phyloP scores from a whole-genome alignment of 2,329 filamentous ascomycete species.

The Hypoxylon sp. region DNA sequence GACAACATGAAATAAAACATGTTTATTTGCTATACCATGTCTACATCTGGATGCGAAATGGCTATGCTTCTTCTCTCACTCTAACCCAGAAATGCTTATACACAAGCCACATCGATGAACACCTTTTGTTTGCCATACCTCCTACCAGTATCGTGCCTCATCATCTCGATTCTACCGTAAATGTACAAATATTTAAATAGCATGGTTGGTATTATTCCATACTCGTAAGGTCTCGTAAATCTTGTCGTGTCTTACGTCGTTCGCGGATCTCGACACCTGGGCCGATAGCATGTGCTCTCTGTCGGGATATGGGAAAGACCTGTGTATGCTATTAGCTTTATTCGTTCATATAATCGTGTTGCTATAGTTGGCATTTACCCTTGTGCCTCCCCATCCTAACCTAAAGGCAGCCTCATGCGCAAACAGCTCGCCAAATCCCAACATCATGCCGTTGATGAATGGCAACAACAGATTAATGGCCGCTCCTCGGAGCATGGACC shows the following conservation, averaged over 20 bases:
- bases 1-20: too few species aligned
- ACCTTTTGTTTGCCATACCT: too few species aligned
- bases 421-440: slow-evolving; percentile 96
- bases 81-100: too few species aligned
- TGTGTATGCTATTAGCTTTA: slow-evolving; percentile 40
- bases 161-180: slow-evolving; percentile 8
- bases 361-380: slow-evolving; percentile 66
- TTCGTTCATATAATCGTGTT: not conserved
- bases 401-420: slow-evolving; percentile 95
- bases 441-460: slow-evolving; percentile 97
- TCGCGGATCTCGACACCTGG: slow-evolving; percentile 85
- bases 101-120: too few species aligned
- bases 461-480: slow-evolving; percentile 96
- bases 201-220: slow-evolving; percentile 25
- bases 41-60: too few species aligned
- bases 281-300: slow-evolving; percentile 73
- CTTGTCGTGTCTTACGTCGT: slow-evolving; percentile 65
- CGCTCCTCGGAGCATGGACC: slow-evolving; percentile 84
- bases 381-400: slow-evolving; percentile 91
- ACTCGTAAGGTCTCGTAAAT: slow-evolving; percentile 70
- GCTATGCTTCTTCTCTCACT: too few species aligned
- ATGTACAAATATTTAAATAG: slow-evolving; percentile 13
- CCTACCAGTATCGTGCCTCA: slow-evolving; percentile 7
- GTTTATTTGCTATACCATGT: slow-evolving; percentile 3
- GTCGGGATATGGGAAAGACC: slow-evolving; percentile 67